Percentiles rank a stretch among this genome's conserved stretches.
Evolutionary conservation across 345 rosid species (phyloP).

Genomic region (Erucastrum elatum): DNA sequence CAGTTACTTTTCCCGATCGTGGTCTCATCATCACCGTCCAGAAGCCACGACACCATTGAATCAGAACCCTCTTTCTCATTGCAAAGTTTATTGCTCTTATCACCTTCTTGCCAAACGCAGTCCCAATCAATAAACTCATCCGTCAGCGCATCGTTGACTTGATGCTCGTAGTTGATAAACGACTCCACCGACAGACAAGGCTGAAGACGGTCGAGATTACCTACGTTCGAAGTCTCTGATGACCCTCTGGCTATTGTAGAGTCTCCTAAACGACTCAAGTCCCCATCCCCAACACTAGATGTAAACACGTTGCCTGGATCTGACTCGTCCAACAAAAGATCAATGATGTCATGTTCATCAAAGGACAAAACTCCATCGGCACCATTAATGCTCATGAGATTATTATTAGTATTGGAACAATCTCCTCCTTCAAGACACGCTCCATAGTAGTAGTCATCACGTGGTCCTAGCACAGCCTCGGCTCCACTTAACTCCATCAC

Average conservation of each 20-base stretch:
- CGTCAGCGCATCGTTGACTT: slow-evolving; percentile 15
- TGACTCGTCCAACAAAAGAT: slow-evolving; percentile 31
- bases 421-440: not conserved
- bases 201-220: slow-evolving; percentile 5
- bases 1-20: slow-evolving; percentile 20
- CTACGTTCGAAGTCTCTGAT: slow-evolving; percentile 12
- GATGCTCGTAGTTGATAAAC: slow-evolving; percentile 18
- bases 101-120: slow-evolving; percentile 37
- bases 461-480: slow-evolving; percentile 17
- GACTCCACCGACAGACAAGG: slow-evolving; percentile 28
- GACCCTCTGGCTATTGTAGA: slow-evolving; percentile 2
- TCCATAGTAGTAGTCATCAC: slow-evolving; percentile 12
- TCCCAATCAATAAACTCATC: slow-evolving; percentile 42
- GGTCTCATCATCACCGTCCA: slow-evolving; percentile 38
- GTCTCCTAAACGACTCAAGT: slow-evolving; percentile 5
- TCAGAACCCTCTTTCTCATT: slow-evolving; percentile 25
- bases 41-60: slow-evolving; percentile 36
- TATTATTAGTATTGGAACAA: not conserved
- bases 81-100: slow-evolving; percentile 7
- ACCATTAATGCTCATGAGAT: slow-evolving; percentile 26
- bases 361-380: slow-evolving; percentile 24
- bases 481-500: slow-evolving; percentile 29
- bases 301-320: slow-evolving; percentile 24
- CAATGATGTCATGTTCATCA: slow-evolving; percentile 34
- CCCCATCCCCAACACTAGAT: slow-evolving; percentile 20